Evolutionary conservation across 2,329 filamentous ascomycete genomes (phyloP).

Genomic region (Emydomyces testavorans): DNA sequence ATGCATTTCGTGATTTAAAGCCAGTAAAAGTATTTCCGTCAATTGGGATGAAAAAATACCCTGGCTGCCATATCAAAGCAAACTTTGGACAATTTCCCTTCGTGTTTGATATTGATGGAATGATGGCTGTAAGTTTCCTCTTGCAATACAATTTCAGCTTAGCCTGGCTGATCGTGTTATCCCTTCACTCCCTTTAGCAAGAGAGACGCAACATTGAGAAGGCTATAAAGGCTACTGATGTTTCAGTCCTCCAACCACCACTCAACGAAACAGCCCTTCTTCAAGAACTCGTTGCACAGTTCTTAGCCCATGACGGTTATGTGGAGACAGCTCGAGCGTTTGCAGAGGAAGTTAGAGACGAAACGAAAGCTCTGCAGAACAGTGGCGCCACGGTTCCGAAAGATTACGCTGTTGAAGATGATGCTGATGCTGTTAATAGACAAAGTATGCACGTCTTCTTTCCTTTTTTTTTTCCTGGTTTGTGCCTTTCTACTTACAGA

Average conservation of each 20-base stretch:
- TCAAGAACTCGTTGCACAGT: constrained; percentile 74
- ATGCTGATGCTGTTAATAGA: constrained; percentile 73
- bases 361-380: constrained; percentile 58
- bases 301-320: constrained; percentile 88
- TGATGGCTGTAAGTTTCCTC: constrained; percentile 55
- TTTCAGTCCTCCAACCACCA: constrained; percentile 50
- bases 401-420: constrained; percentile 60
- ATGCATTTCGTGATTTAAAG: constrained; percentile 37
- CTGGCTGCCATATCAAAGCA: constrained; percentile 45
- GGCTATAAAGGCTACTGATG: constrained; percentile 50
- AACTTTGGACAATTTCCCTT: constrained; percentile 65
- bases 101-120: constrained; percentile 77
- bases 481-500: constrained; percentile 10
- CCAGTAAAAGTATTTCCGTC: constrained; percentile 42
- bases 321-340: constrained; percentile 87
- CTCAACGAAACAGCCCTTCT: constrained; percentile 66
- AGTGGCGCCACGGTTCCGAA: constrained; percentile 43
- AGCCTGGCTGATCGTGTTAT: not conserved
- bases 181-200: constrained; percentile 34
- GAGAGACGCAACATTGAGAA: constrained; percentile 49
- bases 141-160: not conserved
- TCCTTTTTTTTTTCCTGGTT: not conserved
- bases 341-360: constrained; percentile 63
- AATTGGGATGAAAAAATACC: constrained; percentile 54
- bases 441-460: constrained; percentile 53